Base-by-base conservation (phyloP, 129 eudicot species). In the Lactuca saligna region DNA sequence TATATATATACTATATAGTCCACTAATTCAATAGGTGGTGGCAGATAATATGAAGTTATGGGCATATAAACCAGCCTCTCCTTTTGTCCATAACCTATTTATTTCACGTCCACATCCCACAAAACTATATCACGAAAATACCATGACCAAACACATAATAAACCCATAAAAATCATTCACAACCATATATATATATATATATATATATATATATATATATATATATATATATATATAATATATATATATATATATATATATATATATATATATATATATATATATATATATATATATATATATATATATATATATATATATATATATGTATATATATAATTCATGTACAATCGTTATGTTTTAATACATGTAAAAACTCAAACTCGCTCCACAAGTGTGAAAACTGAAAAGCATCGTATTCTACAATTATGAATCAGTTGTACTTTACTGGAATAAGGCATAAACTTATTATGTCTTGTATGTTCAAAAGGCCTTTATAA, bases 101-200 rank as follows among this genome's bases (percentile, higher is more conserved):
- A 76, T 76, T 69, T 61, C 69, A 69, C 75, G 49, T 61, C 80
- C 75, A 76, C 80, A 61, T 69, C 80, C 70, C 48, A 68, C 14
- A 69, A 29, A 66, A 37, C 42, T 13, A 60, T 33, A 68, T 76
- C 80, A 76, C 70, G 70, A 70, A 46, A 50, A 75, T 66, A 60
- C 66, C 79, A 65, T 74, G 79, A 74, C 38, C 64, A 57, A 15
- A 74, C 8, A 65, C 16, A 16, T 32, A 14, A 42, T 14, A 14
- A 50, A 42, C 69, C 64, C 38, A 56, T 44, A 57, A 55, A 62
- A 62, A 53, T 53, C 2, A 31, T 57, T 5, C 17, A 11, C 17
- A 65, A 8, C 37, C 35, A 15, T 20, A 46, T 33, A 39, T 50
- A 1, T 25, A 25, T 0, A 25, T 25, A 25, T 1, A 25, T 25